Percentiles rank a stretch among this genome's conserved stretches.
Evolutionary conservation across 768 basidiomycete species (phyloP).

Genomic region (Austroboletus festivus): DNA sequence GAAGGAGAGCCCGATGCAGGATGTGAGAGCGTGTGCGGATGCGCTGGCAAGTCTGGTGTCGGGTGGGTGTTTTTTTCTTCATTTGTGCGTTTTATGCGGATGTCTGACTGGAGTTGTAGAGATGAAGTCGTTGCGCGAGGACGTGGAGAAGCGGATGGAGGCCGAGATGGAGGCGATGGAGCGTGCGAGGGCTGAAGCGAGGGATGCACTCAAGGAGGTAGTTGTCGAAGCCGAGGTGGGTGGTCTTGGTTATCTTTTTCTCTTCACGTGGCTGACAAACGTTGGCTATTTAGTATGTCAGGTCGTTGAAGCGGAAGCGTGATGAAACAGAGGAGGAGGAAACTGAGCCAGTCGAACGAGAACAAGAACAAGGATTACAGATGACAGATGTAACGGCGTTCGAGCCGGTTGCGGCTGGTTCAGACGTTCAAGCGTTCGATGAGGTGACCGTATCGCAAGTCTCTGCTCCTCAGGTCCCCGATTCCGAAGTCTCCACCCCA

Average conservation of each 20-base stretch:
- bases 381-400: not conserved
- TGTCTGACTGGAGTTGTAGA: conserved; percentile 29
- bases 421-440: not conserved
- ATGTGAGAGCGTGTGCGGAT: conserved; percentile 30
- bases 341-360: no score
- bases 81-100: not conserved
- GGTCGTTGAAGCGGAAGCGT: conserved; percentile 65
- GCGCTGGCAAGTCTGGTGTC: conserved; percentile 39
- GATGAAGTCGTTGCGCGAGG: conserved; percentile 43
- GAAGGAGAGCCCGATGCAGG: conserved; percentile 18
- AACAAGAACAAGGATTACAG: conserved; percentile 5
- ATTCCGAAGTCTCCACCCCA: not conserved
- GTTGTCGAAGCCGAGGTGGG: conserved; percentile 36
- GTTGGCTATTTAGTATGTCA: conserved; percentile 28
- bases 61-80: conserved; percentile 33
- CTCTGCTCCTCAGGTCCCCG: not conserved
- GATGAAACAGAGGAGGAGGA: conserved; percentile 23
- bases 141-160: conserved; percentile 43
- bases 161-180: conserved; percentile 44
- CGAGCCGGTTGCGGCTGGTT: no score
- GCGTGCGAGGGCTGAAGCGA: conserved; percentile 38
- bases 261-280: no score
- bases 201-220: conserved; percentile 35
- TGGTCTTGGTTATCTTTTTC: conserved; percentile 7
- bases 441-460: conserved; percentile 2